Base-by-base conservation (phyloP, 331 rosid species). In the Malus hybrid region DNA sequence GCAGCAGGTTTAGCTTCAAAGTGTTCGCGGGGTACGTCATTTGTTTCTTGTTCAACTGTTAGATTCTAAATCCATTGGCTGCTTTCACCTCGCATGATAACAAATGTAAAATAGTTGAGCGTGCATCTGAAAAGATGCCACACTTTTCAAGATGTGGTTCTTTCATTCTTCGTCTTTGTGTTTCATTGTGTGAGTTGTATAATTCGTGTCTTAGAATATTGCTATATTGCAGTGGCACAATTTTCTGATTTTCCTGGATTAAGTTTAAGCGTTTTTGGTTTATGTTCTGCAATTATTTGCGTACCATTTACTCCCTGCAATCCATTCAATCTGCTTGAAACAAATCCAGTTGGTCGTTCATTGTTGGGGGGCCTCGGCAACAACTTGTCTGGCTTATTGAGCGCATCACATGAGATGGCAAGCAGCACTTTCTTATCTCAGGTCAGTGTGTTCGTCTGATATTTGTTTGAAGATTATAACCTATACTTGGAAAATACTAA, bases 351-450 rank as follows among this genome's bases (percentile, higher is more conserved):
- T 73, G 87, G 98, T 3, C 87, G 86, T 76, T 85, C 97, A 44
- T 80, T 93, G 83, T 65, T 86, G 28, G 83, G 92, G 12, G 90
- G 90, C 33, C 75, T 84, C 39, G 80, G 83, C 79, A 82, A 84
- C 85, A 81, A 75, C 81, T 64, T 75, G 11, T 77, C 84, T 48
- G 77, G 68, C 63, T 73, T 81, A 61, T 44, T 76, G 75, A 81
- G 83, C 77, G 20, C 86, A 65, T 79, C 90, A 24, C 79, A 66
- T 42, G 91, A 85, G 83, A 44, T 80, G 77, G 24, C 80, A 69
- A 78, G 83, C 85, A 71, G 20, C 67, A 71, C 50, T 73, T 81
- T 77, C 77, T 67, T 81, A 57, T 84, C 80, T n/a, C 90, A 86
- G 85, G 90, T 84, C 62, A 62, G 79, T 76, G n/a, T 56, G 42